Percentiles rank a stretch among this genome's conserved stretches.
Conservation (phyloP, 1,284 basidiomycete species). For the Gomphus bonarii region DNA sequence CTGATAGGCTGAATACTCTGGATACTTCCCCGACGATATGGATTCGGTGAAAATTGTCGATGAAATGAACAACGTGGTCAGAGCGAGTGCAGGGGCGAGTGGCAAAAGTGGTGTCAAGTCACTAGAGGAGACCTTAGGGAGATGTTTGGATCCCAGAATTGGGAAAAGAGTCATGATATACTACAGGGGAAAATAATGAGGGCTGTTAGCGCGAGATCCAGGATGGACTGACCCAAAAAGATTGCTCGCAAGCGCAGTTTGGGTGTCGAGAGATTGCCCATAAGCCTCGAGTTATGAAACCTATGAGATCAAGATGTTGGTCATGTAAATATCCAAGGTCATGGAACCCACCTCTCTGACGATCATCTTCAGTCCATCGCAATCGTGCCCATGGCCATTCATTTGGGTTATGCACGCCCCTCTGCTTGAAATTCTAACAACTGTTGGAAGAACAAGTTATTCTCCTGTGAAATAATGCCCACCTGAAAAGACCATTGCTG, state of each 20-base stretch:
- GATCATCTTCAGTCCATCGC: constrained; percentile 56
- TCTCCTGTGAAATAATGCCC: not conserved
- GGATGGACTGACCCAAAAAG: constrained; percentile 65
- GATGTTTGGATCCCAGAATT: constrained; percentile 36
- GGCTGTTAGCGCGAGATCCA: constrained; percentile 15
- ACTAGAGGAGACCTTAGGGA: constrained; percentile 18
- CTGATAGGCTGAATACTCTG: constrained; percentile 66
- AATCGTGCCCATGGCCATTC: constrained; percentile 61
- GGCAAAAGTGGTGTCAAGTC: constrained; percentile 28
- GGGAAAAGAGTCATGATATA: constrained; percentile 61
- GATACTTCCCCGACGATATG: constrained; percentile 72
- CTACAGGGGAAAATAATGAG: constrained; percentile 29
- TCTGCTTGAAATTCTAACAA: constrained; percentile 61
- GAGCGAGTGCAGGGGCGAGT: constrained; percentile 43
- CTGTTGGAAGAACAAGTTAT: constrained; percentile 6
- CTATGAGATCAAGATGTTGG: not conserved
- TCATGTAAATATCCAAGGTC: not conserved
- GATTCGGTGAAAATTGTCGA: constrained; percentile 75
- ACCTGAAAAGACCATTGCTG: constrained; percentile 78
- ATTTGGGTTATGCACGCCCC: constrained; percentile 27
- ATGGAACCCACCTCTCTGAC: constrained; percentile 38
- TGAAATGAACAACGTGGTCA: constrained; percentile 59
- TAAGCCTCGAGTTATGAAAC: constrained; percentile 77
- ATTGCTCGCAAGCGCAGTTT: constrained; percentile 85
- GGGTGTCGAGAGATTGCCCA: constrained; percentile 87